Base-by-base conservation (phyloP, 306 rosid species). In the Lotus japonicus region DNA sequence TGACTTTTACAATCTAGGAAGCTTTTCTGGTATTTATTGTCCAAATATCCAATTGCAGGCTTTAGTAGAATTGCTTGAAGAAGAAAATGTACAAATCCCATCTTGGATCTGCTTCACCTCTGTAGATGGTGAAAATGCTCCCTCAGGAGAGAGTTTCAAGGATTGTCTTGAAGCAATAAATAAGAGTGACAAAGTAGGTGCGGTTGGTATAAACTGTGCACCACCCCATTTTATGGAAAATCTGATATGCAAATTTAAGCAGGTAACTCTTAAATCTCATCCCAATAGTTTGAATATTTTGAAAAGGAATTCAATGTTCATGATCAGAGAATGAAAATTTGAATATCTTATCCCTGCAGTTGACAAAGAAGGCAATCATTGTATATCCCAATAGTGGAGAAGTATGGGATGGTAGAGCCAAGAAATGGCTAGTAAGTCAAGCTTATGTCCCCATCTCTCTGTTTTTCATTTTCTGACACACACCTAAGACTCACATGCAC, bases 361-460 rank as follows among this genome's bases (percentile, higher is more conserved):
- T 92, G 75, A 89, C 96, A 13, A 83, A 83, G 14, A 92, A 87
- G 79, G 86, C 82, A 2, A 86, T 92, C 43, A 49, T 87, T 58
- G 95, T 92, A 8, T 92, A 89, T 76, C 96, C 98, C 8, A 92
- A 89, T 59, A 92, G 91, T 42, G 98, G 98, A 11, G 96, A 92
- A 55, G 68, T 83, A 23, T 92, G 98, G 98, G 98, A 89, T 80
- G 95, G 92, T 49, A 87, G 48, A 70, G 89, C 87, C 54, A 92
- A 92, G 80, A 78, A 78, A 79, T 92, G 98, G 98, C 81, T 87
- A 71, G 98, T 89, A 64, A 87, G 95, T 83, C 28, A 0, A 8
- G 2, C 2, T 38, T 52, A 9, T 46, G 68, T 58, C 18, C 0
- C 26, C 23, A 9, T 17, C 43, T 26, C 8, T 2, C 16, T 45